Conservation (phyloP, 805 yeast species). For the Saccharomycopsis olivae region DNA sequence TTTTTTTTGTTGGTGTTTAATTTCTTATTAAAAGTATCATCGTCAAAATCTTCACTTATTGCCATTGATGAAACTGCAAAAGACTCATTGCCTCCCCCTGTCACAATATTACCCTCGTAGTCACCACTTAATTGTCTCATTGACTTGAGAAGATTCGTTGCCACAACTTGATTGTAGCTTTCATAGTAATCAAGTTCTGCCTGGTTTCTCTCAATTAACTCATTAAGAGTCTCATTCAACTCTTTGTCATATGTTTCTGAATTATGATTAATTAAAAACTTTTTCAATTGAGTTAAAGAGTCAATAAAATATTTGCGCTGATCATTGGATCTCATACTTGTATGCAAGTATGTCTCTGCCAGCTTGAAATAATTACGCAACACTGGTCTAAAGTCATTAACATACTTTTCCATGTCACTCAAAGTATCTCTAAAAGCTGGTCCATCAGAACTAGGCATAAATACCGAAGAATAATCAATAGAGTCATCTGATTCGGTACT, state of each 20-base stretch:
- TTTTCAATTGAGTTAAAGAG: slow-evolving; percentile 9
- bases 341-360: slow-evolving; percentile 7
- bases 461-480: too few relatives aligned
- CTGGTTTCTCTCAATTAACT: slow-evolving; percentile 4
- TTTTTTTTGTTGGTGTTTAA: slow-evolving; percentile 2
- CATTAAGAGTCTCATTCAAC: slow-evolving; percentile 3
- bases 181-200: slow-evolving; percentile 7
- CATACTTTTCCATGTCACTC: slow-evolving; percentile 10
- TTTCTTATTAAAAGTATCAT: slow-evolving; percentile 6
- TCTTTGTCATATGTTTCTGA: slow-evolving; percentile 4
- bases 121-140: slow-evolving; percentile 2
- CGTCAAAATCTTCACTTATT: background rate
- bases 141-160: slow-evolving; percentile 2
- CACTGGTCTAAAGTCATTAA: slow-evolving; percentile 9
- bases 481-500: background rate
- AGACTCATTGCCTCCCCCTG: background rate
- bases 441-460: slow-evolving; percentile 11
- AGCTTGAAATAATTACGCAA: slow-evolving; percentile 6
- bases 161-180: slow-evolving; percentile 2
- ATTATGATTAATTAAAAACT: slow-evolving; percentile 10
- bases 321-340: slow-evolving; percentile 3
- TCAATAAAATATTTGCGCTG: slow-evolving; percentile 10
- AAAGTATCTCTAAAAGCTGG: slow-evolving; percentile 11
- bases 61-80: background rate
- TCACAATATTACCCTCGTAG: background rate